These are phyloP conservation scores for Phytophthora ohioensis DNA, from an alignment of 352 stramenopile genomes.

Conservation along the genomic window DNA sequence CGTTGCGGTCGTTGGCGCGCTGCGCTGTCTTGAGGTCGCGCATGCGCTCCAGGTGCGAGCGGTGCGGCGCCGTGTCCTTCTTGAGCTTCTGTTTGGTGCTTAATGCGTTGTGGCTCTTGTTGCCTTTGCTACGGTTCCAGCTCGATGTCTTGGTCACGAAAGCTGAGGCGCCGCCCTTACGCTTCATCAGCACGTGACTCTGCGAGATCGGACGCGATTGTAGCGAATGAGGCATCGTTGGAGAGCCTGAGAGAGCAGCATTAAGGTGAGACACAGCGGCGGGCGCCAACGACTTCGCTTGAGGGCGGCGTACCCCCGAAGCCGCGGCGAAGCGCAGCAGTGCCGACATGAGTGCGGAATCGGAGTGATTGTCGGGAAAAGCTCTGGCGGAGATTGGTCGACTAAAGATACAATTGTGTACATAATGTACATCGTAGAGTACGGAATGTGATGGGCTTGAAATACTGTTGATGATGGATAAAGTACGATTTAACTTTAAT, in stretches of 20 bases:
- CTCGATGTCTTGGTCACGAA: slow-evolving; percentile 68
- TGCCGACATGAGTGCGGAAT: slow-evolving; percentile 38
- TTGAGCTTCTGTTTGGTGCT: slow-evolving; percentile 80
- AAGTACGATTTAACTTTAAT: slow-evolving; percentile 4
- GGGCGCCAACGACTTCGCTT: slow-evolving; percentile 7
- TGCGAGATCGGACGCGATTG: slow-evolving; percentile 47
- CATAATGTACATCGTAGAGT: background rate
- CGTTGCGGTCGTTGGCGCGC: slow-evolving; percentile 55
- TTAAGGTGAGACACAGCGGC: slow-evolving; percentile 10
- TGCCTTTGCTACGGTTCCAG: slow-evolving; percentile 57
- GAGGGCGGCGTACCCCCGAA: slow-evolving; percentile 20
- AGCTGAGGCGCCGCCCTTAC: slow-evolving; percentile 72
- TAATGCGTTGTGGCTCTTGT: slow-evolving; percentile 43
- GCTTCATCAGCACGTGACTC: slow-evolving; percentile 60
- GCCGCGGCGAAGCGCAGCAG: slow-evolving; percentile 42
- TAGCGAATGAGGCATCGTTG: background rate
- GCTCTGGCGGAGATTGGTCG: slow-evolving; percentile 31
- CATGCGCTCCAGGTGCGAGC: slow-evolving; percentile 61
- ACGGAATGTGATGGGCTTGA: background rate
- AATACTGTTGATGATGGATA: background rate
- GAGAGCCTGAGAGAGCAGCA: slow-evolving; percentile 5
- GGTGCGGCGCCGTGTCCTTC: slow-evolving; percentile 60
- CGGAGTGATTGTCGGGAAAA: slow-evolving; percentile 25
- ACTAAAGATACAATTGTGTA: background rate
- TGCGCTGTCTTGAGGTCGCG: slow-evolving; percentile 53